A percentile compares a stretch with the other conserved stretches of the same genome.
phyloP scores from a whole-genome alignment of 2,329 filamentous ascomycete genomes.

The Aspergillus vadensis region DNA sequence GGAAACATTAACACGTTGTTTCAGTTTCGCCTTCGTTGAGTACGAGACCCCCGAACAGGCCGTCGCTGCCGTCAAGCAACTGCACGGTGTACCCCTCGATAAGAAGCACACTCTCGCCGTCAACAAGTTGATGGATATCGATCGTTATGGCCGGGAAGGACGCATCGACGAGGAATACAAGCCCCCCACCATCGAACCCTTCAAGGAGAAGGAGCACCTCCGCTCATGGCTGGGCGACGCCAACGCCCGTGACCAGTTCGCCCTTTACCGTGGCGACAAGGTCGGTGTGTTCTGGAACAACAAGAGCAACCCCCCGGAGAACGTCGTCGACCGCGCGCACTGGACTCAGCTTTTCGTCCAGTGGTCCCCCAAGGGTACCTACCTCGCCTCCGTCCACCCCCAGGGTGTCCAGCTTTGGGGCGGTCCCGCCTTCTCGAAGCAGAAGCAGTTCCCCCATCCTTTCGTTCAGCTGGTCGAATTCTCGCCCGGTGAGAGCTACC shows the following conservation, averaged over 20 bases:
- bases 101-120: constrained; percentile 94
- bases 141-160: constrained; percentile 92
- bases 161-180: constrained; percentile 89
- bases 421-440: constrained; percentile 81
- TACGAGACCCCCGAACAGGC: constrained; percentile 91
- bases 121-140: constrained; percentile 98
- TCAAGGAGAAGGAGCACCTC: constrained; percentile 89
- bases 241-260: constrained; percentile 90
- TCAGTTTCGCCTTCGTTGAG: constrained; percentile 93
- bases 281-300: constrained; percentile 99
- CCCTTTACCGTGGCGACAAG: constrained; percentile 87
- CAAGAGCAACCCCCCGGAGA: constrained; percentile 86
- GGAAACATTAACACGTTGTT: constrained; percentile 20
- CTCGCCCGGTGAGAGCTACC: constrained; percentile 87
- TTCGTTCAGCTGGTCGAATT: constrained; percentile 96
- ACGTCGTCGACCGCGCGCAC: constrained; percentile 85
- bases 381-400: constrained; percentile 88
- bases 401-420: constrained; percentile 98
- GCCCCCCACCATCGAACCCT: constrained; percentile 77
- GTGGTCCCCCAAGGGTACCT: constrained; percentile 96
- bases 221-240: constrained; percentile 89
- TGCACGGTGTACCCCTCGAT: constrained; percentile 85
- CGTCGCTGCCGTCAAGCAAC: constrained; percentile 80
- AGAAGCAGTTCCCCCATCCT: constrained; percentile 91
- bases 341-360: constrained; percentile 99